Percentiles rank a stretch among this genome's conserved stretches.
Conservation (phyloP, 257 asterid species). For the Paulownia fortunei region DNA sequence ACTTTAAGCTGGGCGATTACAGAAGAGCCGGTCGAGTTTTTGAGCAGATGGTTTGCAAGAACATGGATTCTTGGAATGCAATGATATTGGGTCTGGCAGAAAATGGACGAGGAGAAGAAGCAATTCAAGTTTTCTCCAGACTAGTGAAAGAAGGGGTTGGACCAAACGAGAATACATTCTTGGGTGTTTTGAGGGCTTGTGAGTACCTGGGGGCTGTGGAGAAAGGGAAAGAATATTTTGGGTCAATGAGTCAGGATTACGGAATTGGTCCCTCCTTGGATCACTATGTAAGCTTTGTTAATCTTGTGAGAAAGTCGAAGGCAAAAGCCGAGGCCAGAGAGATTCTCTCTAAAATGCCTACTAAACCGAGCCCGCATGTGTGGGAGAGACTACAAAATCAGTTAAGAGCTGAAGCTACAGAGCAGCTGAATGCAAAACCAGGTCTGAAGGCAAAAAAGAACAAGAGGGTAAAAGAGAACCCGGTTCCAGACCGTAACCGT, state of each 20-base stretch:
- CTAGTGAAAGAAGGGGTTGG: conserved; percentile 16
- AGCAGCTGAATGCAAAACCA: not conserved
- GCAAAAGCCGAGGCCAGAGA: not conserved
- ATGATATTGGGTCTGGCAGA: conserved; percentile 39
- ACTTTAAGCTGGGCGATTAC: conserved; percentile 37
- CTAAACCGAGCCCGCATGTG: not conserved
- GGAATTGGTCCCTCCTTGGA: conserved; percentile 36
- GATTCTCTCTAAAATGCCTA: not conserved
- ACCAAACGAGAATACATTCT: conserved; percentile 34
- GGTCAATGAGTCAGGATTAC: conserved; percentile 33
- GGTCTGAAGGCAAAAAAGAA: conserved; percentile 6
- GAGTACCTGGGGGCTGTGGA: conserved; percentile 32
- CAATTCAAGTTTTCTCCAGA: conserved; percentile 36
- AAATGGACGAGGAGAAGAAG: conserved; percentile 38
- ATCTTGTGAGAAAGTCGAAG: conserved; percentile 24
- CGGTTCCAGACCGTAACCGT: not conserved
- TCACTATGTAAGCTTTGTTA: conserved; percentile 28
- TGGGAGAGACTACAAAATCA: not conserved
- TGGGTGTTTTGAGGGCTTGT: conserved; percentile 38
- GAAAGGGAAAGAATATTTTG: conserved; percentile 35
- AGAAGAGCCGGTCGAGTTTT: conserved; percentile 47
- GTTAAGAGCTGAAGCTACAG: not conserved
- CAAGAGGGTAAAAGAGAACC: not conserved
- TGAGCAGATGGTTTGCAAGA: conserved; percentile 42
- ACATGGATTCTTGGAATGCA: conserved; percentile 42